Evolutionary conservation across 805 yeast species (phyloP).

Genomic region (Pichia ethanolica): DNA sequence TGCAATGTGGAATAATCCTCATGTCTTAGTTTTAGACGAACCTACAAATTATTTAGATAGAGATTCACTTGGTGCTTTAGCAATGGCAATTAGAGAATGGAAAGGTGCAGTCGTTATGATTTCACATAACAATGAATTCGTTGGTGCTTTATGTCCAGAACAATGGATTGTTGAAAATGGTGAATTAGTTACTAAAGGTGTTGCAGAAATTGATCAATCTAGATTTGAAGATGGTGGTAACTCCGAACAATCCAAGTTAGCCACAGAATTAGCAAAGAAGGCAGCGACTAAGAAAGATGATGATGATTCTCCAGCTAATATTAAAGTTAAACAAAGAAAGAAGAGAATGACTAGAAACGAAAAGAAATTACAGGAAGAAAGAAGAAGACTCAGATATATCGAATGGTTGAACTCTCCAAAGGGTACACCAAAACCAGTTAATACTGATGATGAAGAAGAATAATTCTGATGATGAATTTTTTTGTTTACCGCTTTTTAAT

Average conservation of each 20-base stretch:
- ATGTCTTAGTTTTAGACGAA: conserved; percentile 90
- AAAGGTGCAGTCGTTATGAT: conserved; percentile 97
- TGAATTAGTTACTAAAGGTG: conserved; percentile 76
- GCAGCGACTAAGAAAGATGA: conserved; percentile 48
- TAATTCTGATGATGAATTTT: background rate
- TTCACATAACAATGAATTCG: conserved; percentile 95
- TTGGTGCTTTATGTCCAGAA: conserved; percentile 96
- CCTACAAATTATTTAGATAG: conserved; percentile 98
- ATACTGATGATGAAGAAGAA: conserved; percentile 83
- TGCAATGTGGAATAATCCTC: conserved; percentile 99
- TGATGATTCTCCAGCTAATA: conserved; percentile 84
- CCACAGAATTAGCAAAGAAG: conserved; percentile 38
- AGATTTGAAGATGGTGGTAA: conserved; percentile 75
- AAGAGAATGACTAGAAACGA: conserved; percentile 98
- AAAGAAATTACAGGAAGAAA: conserved; percentile 81
- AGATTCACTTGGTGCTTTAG: conserved; percentile 95
- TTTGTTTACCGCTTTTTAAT: background rate
- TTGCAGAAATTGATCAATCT: conserved; percentile 61
- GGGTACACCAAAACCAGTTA: conserved; percentile 94
- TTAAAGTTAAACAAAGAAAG: conserved; percentile 78
- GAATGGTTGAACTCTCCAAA: conserved; percentile 95
- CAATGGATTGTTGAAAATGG: conserved; percentile 98
- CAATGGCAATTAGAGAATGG: conserved; percentile 98
- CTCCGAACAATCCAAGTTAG: conserved; percentile 36
- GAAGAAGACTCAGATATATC: conserved; percentile 88